Conservation (phyloP, 2,329 filamentous ascomycete genomes). For the Curvularia lunata region DNA sequence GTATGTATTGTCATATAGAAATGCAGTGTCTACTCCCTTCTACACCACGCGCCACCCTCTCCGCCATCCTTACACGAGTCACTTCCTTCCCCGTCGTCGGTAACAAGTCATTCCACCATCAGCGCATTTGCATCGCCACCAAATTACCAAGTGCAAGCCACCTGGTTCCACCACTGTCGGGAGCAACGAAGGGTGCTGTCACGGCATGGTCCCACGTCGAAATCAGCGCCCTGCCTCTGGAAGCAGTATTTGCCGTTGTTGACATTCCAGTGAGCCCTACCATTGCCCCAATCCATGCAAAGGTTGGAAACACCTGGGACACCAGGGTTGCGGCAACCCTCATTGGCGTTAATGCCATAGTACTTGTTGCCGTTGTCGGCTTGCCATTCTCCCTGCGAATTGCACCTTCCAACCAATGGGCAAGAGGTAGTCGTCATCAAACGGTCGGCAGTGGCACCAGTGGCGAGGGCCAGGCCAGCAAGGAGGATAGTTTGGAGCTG, state of each 20-base stretch:
- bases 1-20: not conserved
- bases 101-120: not conserved
- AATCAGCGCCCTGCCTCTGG: not conserved
- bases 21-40: not conserved
- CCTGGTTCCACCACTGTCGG: not conserved
- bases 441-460: not conserved
- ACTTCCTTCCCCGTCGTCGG: not conserved
- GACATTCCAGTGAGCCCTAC: not conserved
- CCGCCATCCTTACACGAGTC: not conserved
- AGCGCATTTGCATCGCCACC: not conserved
- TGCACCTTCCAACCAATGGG: not conserved
- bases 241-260: not conserved
- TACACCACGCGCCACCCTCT: not conserved
- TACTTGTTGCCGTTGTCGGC: not conserved
- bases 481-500: not conserved
- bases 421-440: not conserved
- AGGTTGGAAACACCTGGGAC: not conserved
- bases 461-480: not conserved
- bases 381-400: not conserved
- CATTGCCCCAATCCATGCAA: not conserved
- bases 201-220: not conserved
- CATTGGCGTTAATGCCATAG: not conserved
- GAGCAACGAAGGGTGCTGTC: not conserved
- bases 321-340: not conserved
- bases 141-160: not conserved